Evolutionary conservation across 805 yeast genomes (phyloP).

Genomic region (Schwanniomyces pseudopolymorphus): DNA sequence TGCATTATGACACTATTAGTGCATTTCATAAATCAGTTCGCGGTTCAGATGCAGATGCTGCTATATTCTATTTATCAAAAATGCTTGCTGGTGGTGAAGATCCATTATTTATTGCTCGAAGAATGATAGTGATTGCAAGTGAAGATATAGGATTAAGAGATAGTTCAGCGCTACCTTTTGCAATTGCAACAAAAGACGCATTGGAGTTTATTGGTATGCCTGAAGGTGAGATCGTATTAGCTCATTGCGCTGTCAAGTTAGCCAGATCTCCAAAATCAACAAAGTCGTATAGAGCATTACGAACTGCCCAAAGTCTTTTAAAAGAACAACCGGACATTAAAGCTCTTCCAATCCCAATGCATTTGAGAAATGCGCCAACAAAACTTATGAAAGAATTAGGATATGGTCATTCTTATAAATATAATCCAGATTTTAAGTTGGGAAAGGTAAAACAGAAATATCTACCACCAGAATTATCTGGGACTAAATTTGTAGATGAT

Average conservation of each 20-base stretch:
- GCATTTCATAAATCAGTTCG: constrained; percentile 93
- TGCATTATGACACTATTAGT: constrained; percentile 91
- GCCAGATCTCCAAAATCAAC: constrained; percentile 87
- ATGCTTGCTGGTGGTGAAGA: constrained; percentile 96
- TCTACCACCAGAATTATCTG: constrained; percentile 60
- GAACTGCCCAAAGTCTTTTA: constrained; percentile 59
- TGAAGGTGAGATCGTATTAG: constrained; percentile 85
- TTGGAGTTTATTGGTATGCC: constrained; percentile 92
- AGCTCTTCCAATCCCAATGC: constrained; percentile 70
- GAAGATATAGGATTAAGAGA: constrained; percentile 92
- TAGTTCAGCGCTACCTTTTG: constrained; percentile 81
- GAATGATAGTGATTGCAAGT: constrained; percentile 93
- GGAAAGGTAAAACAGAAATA: constrained; percentile 77
- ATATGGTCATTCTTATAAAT: constrained; percentile 80
- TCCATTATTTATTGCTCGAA: constrained; percentile 81
- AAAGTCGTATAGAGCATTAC: constrained; percentile 79
- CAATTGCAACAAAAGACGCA: constrained; percentile 81
- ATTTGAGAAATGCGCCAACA: constrained; percentile 94
- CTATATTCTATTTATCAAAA: constrained; percentile 79
- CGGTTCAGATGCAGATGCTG: constrained; percentile 88
- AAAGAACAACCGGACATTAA: constrained; percentile 57
- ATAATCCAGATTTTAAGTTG: constrained; percentile 75
- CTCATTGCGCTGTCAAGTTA: constrained; percentile 89
- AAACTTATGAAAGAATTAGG: constrained; percentile 85
- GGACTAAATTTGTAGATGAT: constrained; percentile 49